A percentile compares a stretch with the other conserved stretches of the same genome.
Evolutionary conservation across 192 early-diverging fungal species (phyloP).

Genomic region (Coemansia erecta): DNA sequence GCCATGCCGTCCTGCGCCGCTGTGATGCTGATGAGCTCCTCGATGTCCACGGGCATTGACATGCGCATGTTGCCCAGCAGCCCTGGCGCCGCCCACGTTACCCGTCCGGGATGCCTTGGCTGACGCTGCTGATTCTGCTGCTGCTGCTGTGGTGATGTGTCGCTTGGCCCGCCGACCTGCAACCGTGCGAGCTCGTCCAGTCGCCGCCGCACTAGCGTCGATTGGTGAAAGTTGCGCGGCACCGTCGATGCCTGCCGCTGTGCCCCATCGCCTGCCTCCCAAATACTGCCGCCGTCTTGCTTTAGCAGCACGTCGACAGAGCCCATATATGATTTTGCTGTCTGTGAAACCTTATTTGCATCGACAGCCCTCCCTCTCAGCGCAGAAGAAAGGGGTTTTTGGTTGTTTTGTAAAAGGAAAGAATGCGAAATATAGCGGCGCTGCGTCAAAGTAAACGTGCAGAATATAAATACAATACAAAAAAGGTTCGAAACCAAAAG

Average conservation of each 20-base stretch:
- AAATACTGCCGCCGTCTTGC: slow-evolving; percentile 8
- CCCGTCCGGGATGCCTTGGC: neutral
- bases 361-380: too few species aligned
- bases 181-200: neutral
- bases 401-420: too few species aligned
- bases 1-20: slow-evolving; percentile 5
- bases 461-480: too few species aligned
- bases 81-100: neutral
- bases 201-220: slow-evolving; percentile 29
- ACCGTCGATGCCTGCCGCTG: slow-evolving; percentile 19
- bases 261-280: slow-evolving; percentile 6
- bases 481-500: too few species aligned
- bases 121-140: neutral
- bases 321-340: slow-evolving; percentile 9
- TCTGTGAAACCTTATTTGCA: neutral
- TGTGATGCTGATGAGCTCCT: slow-evolving; percentile 19
- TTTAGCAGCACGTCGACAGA: slow-evolving; percentile 14
- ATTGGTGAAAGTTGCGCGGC: slow-evolving; percentile 26
- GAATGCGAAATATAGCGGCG: too few species aligned
- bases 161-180: neutral
- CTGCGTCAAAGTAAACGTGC: too few species aligned
- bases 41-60: slow-evolving; percentile 36
- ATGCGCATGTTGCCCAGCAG: slow-evolving; percentile 15
- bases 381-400: too few species aligned
- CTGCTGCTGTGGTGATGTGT: slow-evolving; percentile 3